Evolutionary conservation across 495 filamentous ascomycete genomes (phyloP).

Genomic region (Amorphotheca resinae): DNA sequence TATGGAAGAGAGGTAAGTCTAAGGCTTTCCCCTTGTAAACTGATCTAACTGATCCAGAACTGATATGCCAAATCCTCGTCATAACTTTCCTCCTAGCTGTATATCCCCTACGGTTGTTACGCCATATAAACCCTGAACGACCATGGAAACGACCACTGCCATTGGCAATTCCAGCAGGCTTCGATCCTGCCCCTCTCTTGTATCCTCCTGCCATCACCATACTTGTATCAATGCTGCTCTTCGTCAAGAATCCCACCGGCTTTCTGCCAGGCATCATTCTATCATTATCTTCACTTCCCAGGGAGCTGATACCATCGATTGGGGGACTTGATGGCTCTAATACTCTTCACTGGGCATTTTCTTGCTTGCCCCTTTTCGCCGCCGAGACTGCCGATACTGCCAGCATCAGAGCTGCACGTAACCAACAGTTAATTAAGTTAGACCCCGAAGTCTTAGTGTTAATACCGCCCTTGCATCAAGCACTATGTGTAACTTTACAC

Average conservation of each 20-base stretch:
- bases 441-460: slow-evolving; percentile 42
- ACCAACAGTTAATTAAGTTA: slow-evolving; percentile 1
- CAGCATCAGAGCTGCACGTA: neutral
- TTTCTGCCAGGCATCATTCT: slow-evolving; percentile 73
- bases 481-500: slow-evolving; percentile 58
- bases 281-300: slow-evolving; percentile 65
- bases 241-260: slow-evolving; percentile 37
- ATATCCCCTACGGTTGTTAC: slow-evolving; percentile 32
- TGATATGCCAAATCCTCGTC: slow-evolving; percentile 30
- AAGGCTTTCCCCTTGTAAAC: neutral
- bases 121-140: slow-evolving; percentile 10
- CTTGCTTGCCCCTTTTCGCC: slow-evolving; percentile 46
- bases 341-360: slow-evolving; percentile 59
- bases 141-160: slow-evolving; percentile 14
- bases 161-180: slow-evolving; percentile 49
- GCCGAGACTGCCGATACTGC: slow-evolving; percentile 1
- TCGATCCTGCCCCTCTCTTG: slow-evolving; percentile 84
- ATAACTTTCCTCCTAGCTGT: slow-evolving; percentile 32
- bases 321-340: slow-evolving; percentile 42
- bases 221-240: slow-evolving; percentile 66
- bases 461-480: slow-evolving; percentile 78
- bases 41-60: slow-evolving; percentile 27
- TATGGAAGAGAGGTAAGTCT: slow-evolving; percentile 15
- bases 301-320: slow-evolving; percentile 52
- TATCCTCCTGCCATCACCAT: slow-evolving; percentile 73